Evolutionary conservation across 2,329 filamentous ascomycete species (phyloP).

Genomic region (Hypoxylon sp.): DNA sequence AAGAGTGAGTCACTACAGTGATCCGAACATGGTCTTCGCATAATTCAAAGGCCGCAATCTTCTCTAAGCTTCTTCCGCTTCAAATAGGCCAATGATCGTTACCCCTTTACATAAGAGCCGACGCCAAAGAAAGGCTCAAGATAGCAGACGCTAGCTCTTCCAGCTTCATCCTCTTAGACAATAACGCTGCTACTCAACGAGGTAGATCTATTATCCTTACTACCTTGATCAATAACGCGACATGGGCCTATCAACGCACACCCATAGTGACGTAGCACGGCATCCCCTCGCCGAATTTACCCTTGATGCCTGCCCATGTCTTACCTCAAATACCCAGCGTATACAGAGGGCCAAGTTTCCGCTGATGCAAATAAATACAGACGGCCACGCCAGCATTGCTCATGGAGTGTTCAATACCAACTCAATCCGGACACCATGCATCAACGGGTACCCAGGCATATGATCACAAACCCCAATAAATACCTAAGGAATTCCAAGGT

Average conservation of each 20-base stretch:
- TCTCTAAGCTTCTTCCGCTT: too few relatives aligned
- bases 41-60: too few relatives aligned
- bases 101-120: too few relatives aligned
- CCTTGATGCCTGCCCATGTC: conserved; percentile 2
- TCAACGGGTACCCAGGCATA: background rate
- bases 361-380: conserved; percentile 31
- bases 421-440: background rate
- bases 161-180: background rate
- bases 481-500: background rate
- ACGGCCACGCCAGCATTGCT: conserved; percentile 20
- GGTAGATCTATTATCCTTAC: conserved; percentile 5
- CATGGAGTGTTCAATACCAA: conserved; percentile 8
- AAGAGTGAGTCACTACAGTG: too few relatives aligned
- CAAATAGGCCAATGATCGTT: too few relatives aligned
- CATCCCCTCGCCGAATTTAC: conserved; percentile 1
- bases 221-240: background rate
- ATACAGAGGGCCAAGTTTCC: conserved; percentile 17
- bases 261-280: background rate
- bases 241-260: conserved; percentile 8
- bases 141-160: background rate
- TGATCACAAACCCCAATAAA: background rate
- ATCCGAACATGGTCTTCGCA: too few relatives aligned
- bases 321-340: conserved; percentile 14
- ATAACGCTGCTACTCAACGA: conserved; percentile 2
- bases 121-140: background rate